Conservation (phyloP, 106 monocot species). For the Acanthochlamys bracteata region DNA sequence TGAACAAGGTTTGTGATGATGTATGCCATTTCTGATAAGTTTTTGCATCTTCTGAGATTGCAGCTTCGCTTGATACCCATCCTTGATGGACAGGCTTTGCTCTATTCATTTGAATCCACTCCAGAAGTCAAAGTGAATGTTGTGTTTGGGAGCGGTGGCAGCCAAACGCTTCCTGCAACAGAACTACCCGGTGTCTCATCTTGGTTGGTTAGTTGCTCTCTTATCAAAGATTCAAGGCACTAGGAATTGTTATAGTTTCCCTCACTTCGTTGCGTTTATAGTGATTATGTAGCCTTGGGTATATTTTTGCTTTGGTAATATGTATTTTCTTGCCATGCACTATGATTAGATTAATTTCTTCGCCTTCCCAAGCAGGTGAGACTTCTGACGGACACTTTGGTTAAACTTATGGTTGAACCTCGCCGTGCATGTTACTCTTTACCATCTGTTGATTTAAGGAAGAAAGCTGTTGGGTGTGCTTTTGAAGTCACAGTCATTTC, state of each 20-base stretch:
- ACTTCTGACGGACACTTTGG: slow-evolving; percentile 74
- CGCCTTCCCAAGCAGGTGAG: slow-evolving; percentile 43
- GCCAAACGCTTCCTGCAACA: slow-evolving; percentile 80
- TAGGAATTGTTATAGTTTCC: too few relatives aligned
- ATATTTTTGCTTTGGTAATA: too few relatives aligned
- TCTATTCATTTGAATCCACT: slow-evolving; percentile 88
- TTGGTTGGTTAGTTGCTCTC: slow-evolving; percentile 66
- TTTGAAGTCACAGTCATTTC: slow-evolving; percentile 72
- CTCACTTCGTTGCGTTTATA: too few relatives aligned
- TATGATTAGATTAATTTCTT: too few relatives aligned
- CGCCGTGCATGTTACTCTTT: slow-evolving; percentile 75
- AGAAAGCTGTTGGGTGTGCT: slow-evolving; percentile 56
- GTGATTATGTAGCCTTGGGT: too few relatives aligned
- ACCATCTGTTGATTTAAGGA: slow-evolving; percentile 57
- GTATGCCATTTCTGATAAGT: too few relatives aligned
- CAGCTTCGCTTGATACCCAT: slow-evolving; percentile 76
- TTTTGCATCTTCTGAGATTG: slow-evolving; percentile 11
- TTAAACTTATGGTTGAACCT: slow-evolving; percentile 83
- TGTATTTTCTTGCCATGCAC: too few relatives aligned
- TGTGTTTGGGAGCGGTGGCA: slow-evolving; percentile 79
- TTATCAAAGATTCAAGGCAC: not conserved
- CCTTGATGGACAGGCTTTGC: slow-evolving; percentile 89
- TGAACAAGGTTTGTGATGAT: too few relatives aligned
- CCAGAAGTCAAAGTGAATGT: slow-evolving; percentile 83
- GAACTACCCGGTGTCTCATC: slow-evolving; percentile 86